These are phyloP conservation scores for Nothophytophthora sp. DNA, from an alignment of 352 stramenopile species.

Conservation along the genomic window DNA sequence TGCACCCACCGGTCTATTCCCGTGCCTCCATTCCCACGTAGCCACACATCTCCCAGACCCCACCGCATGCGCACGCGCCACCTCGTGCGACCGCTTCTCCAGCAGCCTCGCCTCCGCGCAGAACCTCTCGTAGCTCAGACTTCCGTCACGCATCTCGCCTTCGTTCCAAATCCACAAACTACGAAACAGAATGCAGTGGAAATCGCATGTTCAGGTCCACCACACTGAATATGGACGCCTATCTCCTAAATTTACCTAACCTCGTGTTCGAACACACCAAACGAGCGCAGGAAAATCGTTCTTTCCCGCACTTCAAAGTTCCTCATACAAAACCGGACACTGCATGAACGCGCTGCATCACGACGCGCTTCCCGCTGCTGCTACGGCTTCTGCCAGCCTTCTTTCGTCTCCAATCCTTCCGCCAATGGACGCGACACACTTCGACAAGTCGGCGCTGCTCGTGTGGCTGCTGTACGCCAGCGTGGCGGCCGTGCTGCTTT, in stretches of 20 bases:
- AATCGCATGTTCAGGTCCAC: no score
- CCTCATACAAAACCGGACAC: slow-evolving; percentile 12
- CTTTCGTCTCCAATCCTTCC: background rate
- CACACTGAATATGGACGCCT: no score
- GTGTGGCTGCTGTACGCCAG: slow-evolving; percentile 70
- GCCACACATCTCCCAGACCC: slow-evolving; percentile 1
- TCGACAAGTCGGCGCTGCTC: slow-evolving; percentile 39
- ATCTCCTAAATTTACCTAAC: no score
- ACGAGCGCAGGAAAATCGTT: slow-evolving; percentile 7
- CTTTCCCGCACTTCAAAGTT: slow-evolving; percentile 12
- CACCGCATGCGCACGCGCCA: slow-evolving; percentile 9
- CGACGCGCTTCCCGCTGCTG: no score
- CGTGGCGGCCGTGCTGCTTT: slow-evolving; percentile 58
- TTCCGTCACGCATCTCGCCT: slow-evolving; percentile 24
- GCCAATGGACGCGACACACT: slow-evolving; percentile 18
- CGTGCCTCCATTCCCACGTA: slow-evolving; percentile 65
- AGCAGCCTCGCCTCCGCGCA: slow-evolving; percentile 45
- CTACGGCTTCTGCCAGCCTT: background rate
- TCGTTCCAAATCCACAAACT: slow-evolving; percentile 1
- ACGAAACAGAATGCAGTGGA: no score
- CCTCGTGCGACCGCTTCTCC: slow-evolving; percentile 33
- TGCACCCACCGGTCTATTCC: slow-evolving; percentile 45
- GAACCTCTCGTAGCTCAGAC: slow-evolving; percentile 56
- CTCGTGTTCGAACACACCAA: background rate
- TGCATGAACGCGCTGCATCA: no score